phyloP scores from a whole-genome alignment of 2,329 filamentous ascomycete species.

The Endothia cerciana region DNA sequence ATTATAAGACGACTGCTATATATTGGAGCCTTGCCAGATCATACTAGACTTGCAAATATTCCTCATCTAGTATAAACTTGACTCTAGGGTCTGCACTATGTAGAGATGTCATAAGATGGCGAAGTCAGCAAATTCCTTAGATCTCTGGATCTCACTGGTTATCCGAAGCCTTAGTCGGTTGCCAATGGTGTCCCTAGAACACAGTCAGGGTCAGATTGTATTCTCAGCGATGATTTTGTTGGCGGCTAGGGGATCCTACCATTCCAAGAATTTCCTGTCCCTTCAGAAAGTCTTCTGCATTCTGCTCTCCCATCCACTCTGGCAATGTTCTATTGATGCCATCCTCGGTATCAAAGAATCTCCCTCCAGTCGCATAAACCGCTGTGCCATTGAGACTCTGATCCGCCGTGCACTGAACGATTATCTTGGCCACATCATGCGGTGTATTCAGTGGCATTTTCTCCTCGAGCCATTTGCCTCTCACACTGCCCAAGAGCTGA shows the following conservation, averaged over 20 bases:
- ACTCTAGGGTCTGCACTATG: background rate
- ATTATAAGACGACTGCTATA: background rate
- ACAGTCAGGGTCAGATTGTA: background rate
- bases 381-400: conserved; percentile 35
- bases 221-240: no score
- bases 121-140: background rate
- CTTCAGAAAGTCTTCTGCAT: conserved; percentile 30
- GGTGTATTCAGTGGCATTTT: conserved; percentile 47
- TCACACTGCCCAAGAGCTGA: conserved; percentile 45
- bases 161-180: background rate
- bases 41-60: no score
- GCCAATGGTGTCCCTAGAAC: conserved; percentile 15
- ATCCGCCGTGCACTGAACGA: conserved; percentile 44
- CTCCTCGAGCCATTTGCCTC: conserved; percentile 41
- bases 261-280: conserved; percentile 33
- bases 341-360: conserved; percentile 36
- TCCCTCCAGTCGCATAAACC: conserved; percentile 34
- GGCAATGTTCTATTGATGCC: conserved; percentile 33
- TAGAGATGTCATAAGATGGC: background rate
- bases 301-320: conserved; percentile 37
- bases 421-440: conserved; percentile 46
- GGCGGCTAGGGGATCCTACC: conserved; percentile 24
- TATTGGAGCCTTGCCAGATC: background rate
- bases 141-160: background rate
- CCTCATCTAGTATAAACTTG: no score